These are phyloP conservation scores for Debaryomyces sp. DNA, from an alignment of 1,139 yeast genomes.

Conservation along the genomic window DNA sequence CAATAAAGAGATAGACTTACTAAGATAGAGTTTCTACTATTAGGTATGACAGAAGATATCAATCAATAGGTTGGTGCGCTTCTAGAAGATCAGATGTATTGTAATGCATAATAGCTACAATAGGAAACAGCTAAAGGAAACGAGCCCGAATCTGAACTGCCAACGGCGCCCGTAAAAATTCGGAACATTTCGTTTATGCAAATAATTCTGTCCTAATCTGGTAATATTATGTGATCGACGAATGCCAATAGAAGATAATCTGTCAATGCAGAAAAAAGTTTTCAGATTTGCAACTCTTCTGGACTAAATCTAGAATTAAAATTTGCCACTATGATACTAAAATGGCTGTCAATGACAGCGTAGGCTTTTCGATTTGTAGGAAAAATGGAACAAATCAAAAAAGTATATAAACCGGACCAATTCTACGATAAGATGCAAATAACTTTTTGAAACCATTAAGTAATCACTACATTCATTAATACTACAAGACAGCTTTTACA, in stretches of 20 bases:
- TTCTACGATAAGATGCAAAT: neutral
- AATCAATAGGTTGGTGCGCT: neutral
- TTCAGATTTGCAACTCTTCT: constrained; percentile 3
- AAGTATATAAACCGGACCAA: constrained; percentile 2
- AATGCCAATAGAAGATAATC: neutral
- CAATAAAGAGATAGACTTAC: neutral
- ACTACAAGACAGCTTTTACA: neutral
- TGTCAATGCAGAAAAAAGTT: neutral
- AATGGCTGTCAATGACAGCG: neutral
- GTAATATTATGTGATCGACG: neutral
- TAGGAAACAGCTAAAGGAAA: neutral
- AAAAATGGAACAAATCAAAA: neutral
- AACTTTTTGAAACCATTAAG: constrained; percentile 1
- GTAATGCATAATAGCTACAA: neutral
- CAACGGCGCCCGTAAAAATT: neutral
- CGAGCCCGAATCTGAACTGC: neutral
- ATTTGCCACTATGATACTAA: neutral
- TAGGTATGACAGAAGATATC: neutral
- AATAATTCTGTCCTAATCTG: neutral
- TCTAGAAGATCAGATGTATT: neutral
- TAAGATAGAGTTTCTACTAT: neutral
- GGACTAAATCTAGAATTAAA: constrained; percentile 4
- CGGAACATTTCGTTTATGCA: constrained; percentile 4
- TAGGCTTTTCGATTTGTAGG: neutral
- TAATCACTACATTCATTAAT: constrained; percentile 7